These are phyloP conservation scores for Suillus subalutaceus DNA, from an alignment of 768 basidiomycete species.

Conservation along the genomic window DNA sequence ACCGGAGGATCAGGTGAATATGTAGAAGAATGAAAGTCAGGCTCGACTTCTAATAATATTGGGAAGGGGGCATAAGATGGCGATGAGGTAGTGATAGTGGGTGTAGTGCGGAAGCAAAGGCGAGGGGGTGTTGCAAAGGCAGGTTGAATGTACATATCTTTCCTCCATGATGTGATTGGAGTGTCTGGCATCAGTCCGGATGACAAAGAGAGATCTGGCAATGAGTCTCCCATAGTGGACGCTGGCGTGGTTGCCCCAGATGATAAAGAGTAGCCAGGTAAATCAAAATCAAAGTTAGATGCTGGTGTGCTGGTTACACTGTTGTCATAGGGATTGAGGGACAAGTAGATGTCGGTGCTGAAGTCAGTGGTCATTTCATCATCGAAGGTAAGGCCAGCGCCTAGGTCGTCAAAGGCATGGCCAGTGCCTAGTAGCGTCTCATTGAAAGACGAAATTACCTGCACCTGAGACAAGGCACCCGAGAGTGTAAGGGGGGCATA, in stretches of 20 bases:
- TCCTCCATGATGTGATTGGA: not conserved
- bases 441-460: no score
- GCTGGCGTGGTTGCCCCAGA: not conserved
- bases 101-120: not conserved
- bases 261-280: not conserved
- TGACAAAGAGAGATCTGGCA: no score
- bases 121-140: not conserved
- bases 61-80: no score
- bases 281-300: not conserved
- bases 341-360: not conserved
- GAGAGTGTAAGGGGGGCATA: not conserved
- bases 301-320: not conserved
- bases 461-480: not conserved
- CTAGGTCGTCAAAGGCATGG: no score
- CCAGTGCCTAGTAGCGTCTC: no score
- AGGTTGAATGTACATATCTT: not conserved
- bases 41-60: no score
- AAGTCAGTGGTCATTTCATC: not conserved
- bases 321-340: not conserved
- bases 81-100: no score
- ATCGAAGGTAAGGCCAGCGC: not conserved
- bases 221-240: not conserved
- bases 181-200: not conserved
- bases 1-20: no score
- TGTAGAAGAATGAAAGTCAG: no score